Evolutionary conservation across 495 filamentous ascomycete genomes (phyloP), one percentile per base, ranked within the genome.

Genomic region (Tetracladium setigerum): DNA sequence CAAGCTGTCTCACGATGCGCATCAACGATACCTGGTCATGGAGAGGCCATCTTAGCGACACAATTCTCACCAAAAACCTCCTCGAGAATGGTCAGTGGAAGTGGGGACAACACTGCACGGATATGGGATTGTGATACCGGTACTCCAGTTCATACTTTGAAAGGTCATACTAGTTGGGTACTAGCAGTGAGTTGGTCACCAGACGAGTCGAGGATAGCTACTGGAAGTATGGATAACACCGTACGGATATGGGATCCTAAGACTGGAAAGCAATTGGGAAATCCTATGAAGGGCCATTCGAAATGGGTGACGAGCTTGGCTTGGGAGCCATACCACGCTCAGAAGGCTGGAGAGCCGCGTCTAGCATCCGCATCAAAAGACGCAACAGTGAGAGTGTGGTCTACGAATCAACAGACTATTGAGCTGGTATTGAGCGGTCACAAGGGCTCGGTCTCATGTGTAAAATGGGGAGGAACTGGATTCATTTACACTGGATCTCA

Each of bases 111-210:
- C 30, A 97, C 94, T 6, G 94, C 92, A 6, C 72, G 94, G 38
- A 79, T 99, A 68, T 96, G 87, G 85, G 92, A 99, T 56, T 94
- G 88, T 44, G 87, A 97, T 57, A 96, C 87, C 0, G 90, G 90
- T 37, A 97, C 91, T 0, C 89, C 94, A 0, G 68, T 88, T 44
- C 77, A 85, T 61, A 96, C 90, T 2, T 65, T 99, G 17, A 95
- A 94, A 61, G 92, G 92, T 11, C 94, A 97, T 63, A 87, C 85
- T 12, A 84, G 84, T 50, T 97, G 90, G 91, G 90, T 99, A 7
- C 68, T 99, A 53, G 86, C 81, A 1, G 84, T 95, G 12, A 78
- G 74, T 47, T 99, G 85, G 79, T 89, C 84, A 27, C 91, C 87
- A 7, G 87, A 95, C 58, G 86, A 82, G 13, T 72, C 73, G 11